Percentiles rank a stretch among this genome's conserved stretches.
phyloP scores from a whole-genome alignment of 257 asterid species.

The Mitragyna speciosa region DNA sequence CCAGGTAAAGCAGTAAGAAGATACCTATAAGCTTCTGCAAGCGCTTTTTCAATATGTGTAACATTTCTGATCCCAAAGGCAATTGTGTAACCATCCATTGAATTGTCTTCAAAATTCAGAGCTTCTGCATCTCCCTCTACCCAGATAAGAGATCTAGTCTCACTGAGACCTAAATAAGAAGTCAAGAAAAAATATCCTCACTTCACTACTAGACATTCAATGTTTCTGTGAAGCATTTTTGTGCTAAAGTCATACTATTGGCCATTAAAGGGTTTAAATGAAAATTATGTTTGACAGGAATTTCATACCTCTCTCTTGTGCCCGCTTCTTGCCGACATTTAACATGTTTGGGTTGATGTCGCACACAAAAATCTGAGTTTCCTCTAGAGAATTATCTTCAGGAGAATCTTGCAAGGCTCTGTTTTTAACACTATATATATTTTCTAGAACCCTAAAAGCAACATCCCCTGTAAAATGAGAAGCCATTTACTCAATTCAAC shows the following conservation, averaged over 20 bases:
- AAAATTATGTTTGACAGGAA: slow-evolving; percentile 10
- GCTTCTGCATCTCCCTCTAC: slow-evolving; percentile 95
- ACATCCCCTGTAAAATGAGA: slow-evolving; percentile 80
- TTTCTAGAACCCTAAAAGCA: slow-evolving; percentile 84
- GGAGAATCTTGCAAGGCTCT: slow-evolving; percentile 60
- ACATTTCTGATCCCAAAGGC: slow-evolving; percentile 98
- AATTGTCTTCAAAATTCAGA: slow-evolving; percentile 61
- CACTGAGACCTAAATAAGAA: slow-evolving; percentile 50
- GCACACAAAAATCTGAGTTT: slow-evolving; percentile 72
- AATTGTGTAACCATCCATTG: slow-evolving; percentile 95
- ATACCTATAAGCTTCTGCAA: slow-evolving; percentile 89
- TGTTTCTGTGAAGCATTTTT: neutral
- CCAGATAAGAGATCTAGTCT: slow-evolving; percentile 72
- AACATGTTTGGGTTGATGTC: slow-evolving; percentile 94
- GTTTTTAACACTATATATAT: slow-evolving; percentile 44
- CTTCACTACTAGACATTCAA: neutral
- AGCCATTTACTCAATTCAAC: slow-evolving; percentile 24
- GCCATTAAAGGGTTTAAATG: neutral
- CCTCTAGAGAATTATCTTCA: slow-evolving; percentile 61
- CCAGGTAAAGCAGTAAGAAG: neutral
- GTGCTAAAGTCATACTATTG: neutral
- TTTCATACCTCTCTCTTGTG: slow-evolving; percentile 65
- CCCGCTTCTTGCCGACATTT: slow-evolving; percentile 77
- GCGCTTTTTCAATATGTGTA: slow-evolving; percentile 85
- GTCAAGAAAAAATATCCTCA: slow-evolving; percentile 1